These are phyloP conservation scores for Yarrowia sp. DNA, from an alignment of 805 yeast species.

Conservation along the genomic window DNA sequence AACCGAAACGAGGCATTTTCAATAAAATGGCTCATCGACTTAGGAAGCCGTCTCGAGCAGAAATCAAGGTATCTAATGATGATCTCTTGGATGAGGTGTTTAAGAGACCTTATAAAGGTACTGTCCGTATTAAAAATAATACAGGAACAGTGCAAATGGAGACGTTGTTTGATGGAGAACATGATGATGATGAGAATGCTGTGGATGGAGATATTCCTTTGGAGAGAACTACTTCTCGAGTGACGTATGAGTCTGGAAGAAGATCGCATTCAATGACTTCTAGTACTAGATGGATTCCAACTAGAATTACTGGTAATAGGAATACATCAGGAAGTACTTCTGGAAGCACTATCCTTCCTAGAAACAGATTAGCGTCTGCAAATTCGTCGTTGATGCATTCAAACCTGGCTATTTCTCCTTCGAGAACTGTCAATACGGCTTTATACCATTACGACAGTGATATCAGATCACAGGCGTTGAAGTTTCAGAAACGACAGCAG, in stretches of 20 bases:
- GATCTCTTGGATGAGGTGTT: conserved; percentile 38
- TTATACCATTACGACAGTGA: conserved; percentile 14
- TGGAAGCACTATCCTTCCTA: neutral
- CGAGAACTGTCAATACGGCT: conserved; percentile 15
- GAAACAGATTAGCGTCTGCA: conserved; percentile 4
- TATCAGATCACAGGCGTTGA: neutral
- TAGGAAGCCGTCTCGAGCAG: conserved; percentile 25
- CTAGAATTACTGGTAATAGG: conserved; percentile 1
- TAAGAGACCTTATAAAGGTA: conserved; percentile 36
- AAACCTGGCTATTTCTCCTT: conserved; percentile 7
- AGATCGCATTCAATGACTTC: conserved; percentile 6
- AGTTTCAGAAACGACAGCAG: conserved; percentile 18
- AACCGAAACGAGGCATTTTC: neutral
- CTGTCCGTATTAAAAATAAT: conserved; percentile 30
- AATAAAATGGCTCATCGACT: neutral
- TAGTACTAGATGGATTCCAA: conserved; percentile 9
- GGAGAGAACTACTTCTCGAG: neutral
- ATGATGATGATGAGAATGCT: neutral
- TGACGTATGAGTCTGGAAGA: conserved; percentile 9
- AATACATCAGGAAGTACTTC: neutral
- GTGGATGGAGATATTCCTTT: conserved; percentile 1
- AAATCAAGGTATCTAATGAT: conserved; percentile 34
- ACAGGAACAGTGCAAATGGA: conserved; percentile 12
- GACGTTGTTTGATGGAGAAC: conserved; percentile 7
- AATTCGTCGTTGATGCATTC: conserved; percentile 14